Evolutionary conservation across 2,329 filamentous ascomycete genomes (phyloP), one percentile per base, ranked within the genome.

Genomic region (Myriosclerotinia duriaeana): DNA sequence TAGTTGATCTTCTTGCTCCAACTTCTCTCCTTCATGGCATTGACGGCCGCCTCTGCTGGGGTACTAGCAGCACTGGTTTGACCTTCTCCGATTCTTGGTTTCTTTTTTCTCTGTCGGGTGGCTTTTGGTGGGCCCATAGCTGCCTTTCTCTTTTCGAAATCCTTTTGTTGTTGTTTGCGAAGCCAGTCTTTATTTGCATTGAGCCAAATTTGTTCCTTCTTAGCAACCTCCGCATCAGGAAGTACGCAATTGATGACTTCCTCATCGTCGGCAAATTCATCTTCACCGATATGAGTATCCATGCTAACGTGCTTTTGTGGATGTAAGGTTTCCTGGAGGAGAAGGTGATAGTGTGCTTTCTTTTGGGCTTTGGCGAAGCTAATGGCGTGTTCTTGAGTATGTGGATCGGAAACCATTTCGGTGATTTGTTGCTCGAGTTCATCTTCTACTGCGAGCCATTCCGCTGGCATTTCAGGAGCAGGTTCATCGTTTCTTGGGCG

Each of bases 121-220:
- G 82, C 84, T 78, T 83, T 90, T 66, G 81, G 84, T 70, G 70
- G 81, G 67, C 79, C 83, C 12, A 82, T 83, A 36, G 76, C 79
- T 67, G 85, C 85, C 69, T 86, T 80, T 77, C 93, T 91, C 67
- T 88, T 85, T 50, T 90, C 86, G 66, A 96, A 89, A 8, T 90
- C 83, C 77, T 95, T 96, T 68, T 91, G 87, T 75, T 97, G 93
- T 75, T 96, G 90, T 59, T 88, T 85, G 11, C 94, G 90, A 50
- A 99, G 83, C 85, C 93, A 99, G 71, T 96, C 92, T 76, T 95
- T 93, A 78, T 99, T 98, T 76, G 93, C 89, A 68, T 94, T 93
- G 53, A 96, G 88, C 95, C 95, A 99, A 63, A 98, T 91, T 68
- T 88, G 87, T 77, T 97, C 93, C 77, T 97, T 98, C 75, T 93